A percentile compares a stretch with the other conserved stretches of the same genome.
Evolutionary conservation across 139 green algal species (phyloP).

Genomic region (Diplosphaera chodatii): DNA sequence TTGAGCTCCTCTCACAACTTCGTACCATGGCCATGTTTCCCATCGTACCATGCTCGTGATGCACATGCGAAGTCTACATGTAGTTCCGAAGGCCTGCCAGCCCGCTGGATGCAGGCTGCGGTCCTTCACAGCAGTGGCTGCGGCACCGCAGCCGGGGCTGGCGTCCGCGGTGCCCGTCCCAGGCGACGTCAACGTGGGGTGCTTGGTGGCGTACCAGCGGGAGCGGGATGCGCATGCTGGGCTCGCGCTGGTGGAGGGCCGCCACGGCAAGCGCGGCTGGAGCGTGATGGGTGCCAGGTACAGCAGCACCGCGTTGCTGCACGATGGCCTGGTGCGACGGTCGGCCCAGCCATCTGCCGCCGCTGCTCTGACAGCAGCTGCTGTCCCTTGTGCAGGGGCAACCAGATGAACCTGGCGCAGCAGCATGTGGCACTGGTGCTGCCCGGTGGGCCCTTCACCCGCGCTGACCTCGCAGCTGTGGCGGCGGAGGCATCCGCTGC

Average conservation of each 20-base stretch:
- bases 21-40: too few species aligned
- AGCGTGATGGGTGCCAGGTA: background rate
- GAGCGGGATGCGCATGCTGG: slow-evolving; percentile 21
- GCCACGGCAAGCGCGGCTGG: slow-evolving; percentile 50
- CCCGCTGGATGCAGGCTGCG: too few species aligned
- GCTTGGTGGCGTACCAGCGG: slow-evolving; percentile 30
- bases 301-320: too few species aligned
- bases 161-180: background rate
- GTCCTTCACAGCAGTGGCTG: background rate
- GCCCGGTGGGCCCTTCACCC: slow-evolving; percentile 26
- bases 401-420: slow-evolving; percentile 22
- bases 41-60: too few species aligned
- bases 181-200: slow-evolving; percentile 4
- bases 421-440: slow-evolving; percentile 34
- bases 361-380: too few species aligned
- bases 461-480: slow-evolving; percentile 24
- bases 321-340: too few species aligned
- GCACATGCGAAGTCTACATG: too few species aligned
- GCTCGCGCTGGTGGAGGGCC: slow-evolving; percentile 31
- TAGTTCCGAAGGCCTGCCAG: too few species aligned
- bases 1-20: too few species aligned
- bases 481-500: slow-evolving; percentile 13
- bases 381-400: slow-evolving; percentile 25
- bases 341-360: too few species aligned
- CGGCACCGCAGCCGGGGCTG: background rate